Evolutionary conservation across 805 yeast species (phyloP).

Genomic region (Saturnispora quitensis): DNA sequence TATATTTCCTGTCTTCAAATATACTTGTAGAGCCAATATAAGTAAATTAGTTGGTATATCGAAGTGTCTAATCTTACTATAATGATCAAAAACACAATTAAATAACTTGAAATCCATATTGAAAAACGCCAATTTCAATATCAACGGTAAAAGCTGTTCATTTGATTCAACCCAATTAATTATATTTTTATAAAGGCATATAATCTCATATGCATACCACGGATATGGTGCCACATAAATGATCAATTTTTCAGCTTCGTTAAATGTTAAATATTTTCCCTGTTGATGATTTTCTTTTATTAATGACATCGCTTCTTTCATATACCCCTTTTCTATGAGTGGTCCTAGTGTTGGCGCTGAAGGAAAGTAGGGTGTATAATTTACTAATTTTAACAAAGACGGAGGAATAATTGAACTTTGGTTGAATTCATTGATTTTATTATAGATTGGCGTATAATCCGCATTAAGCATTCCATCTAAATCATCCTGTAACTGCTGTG

Average conservation of each 20-base stretch:
- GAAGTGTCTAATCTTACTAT: slow-evolving; percentile 10
- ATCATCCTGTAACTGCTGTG: neutral
- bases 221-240: slow-evolving; percentile 11
- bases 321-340: slow-evolving; percentile 2
- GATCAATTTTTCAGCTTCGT: slow-evolving; percentile 21
- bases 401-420: slow-evolving; percentile 2
- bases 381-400: slow-evolving; percentile 1
- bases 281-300: slow-evolving; percentile 5
- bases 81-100: slow-evolving; percentile 17
- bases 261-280: slow-evolving; percentile 14
- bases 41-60: slow-evolving; percentile 13
- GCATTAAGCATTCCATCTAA: slow-evolving; percentile 1
- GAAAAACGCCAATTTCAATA: slow-evolving; percentile 15
- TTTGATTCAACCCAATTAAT: slow-evolving; percentile 15
- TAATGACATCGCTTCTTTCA: slow-evolving; percentile 6
- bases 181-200: slow-evolving; percentile 12
- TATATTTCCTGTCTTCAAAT: slow-evolving; percentile 20
- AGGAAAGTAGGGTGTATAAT: slow-evolving; percentile 1
- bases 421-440: slow-evolving; percentile 1
- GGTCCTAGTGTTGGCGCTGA: slow-evolving; percentile 6
- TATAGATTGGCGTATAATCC: slow-evolving; percentile 2
- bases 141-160: slow-evolving; percentile 11
- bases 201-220: slow-evolving; percentile 16
- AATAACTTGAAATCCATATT: slow-evolving; percentile 20
- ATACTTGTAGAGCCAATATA: slow-evolving; percentile 19